These are phyloP conservation scores for Leccinum subgranulosum DNA, from an alignment of 768 basidiomycete species.

Conservation along the genomic window DNA sequence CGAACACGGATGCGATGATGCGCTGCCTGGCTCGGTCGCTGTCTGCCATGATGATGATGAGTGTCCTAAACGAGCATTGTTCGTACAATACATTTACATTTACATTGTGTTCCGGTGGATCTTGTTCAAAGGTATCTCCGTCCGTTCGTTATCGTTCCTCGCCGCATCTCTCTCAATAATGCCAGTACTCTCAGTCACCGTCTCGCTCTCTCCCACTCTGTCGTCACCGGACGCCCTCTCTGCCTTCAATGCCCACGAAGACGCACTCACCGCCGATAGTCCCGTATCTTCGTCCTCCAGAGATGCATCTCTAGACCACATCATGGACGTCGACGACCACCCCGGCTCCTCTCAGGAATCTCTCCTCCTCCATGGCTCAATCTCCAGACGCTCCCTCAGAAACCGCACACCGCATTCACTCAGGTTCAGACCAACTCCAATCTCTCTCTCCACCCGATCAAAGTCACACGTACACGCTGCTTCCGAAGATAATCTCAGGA, in stretches of 20 bases:
- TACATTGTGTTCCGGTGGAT: neutral
- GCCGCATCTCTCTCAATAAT: slow-evolving; percentile 13
- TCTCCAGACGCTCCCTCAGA: slow-evolving; percentile 29
- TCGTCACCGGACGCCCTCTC: slow-evolving; percentile 31
- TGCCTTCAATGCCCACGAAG: slow-evolving; percentile 32
- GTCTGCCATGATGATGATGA: slow-evolving; percentile 34
- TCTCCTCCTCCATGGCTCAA: slow-evolving; percentile 20
- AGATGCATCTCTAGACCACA: slow-evolving; percentile 28
- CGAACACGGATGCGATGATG: slow-evolving; percentile 84
- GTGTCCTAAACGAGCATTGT: slow-evolving; percentile 9
- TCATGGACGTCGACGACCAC: slow-evolving; percentile 26
- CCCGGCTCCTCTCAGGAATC: slow-evolving; percentile 26
- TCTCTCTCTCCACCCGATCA: slow-evolving; percentile 26
- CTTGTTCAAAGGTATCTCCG: slow-evolving; percentile 5
- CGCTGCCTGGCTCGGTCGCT: slow-evolving; percentile 54
- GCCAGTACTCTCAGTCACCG: slow-evolving; percentile 17
- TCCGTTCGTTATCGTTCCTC: slow-evolving; percentile 2
- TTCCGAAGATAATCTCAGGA: slow-evolving; percentile 29
- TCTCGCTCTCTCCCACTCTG: slow-evolving; percentile 28
- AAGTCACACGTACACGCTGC: slow-evolving; percentile 19
- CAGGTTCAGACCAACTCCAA: slow-evolving; percentile 22
- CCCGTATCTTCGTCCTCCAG: slow-evolving; percentile 33
- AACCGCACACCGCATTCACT: slow-evolving; percentile 15
- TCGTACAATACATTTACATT: no score
- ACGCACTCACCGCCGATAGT: slow-evolving; percentile 27